Conservation (phyloP, 495 filamentous ascomycete species). For the Pyrenula aspistea region DNA sequence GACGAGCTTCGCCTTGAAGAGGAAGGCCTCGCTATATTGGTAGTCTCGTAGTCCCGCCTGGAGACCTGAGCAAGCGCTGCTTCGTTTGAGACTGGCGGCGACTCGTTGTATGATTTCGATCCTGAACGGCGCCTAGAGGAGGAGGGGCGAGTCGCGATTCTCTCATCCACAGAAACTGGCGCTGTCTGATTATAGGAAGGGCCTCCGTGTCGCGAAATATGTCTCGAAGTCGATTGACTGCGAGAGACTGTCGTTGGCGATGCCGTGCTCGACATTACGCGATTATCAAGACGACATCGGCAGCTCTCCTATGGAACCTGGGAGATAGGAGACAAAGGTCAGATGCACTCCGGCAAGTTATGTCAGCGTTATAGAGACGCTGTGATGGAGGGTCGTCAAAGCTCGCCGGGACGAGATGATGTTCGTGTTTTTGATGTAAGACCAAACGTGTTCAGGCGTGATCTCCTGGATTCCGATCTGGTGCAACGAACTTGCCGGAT, state of each 20-base stretch:
- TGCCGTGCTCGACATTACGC: constrained; percentile 40
- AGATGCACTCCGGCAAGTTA: background rate
- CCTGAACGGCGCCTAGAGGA: constrained; percentile 26
- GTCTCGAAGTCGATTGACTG: constrained; percentile 43
- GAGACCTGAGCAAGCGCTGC: constrained; percentile 39
- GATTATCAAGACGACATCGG: background rate
- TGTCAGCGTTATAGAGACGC: background rate
- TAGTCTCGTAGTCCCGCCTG: constrained; percentile 46
- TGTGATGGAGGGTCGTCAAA: no score
- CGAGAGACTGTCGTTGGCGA: constrained; percentile 33
- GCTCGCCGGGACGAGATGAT: no score
- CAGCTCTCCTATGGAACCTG: background rate
- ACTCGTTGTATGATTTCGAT: constrained; percentile 39
- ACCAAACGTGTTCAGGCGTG: no score
- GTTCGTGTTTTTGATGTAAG: no score
- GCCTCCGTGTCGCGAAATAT: constrained; percentile 26
- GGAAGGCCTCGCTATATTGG: constrained; percentile 32
- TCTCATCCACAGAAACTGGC: constrained; percentile 11
- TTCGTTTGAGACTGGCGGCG: constrained; percentile 37
- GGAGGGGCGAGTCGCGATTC: constrained; percentile 16
- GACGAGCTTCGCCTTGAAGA: constrained; percentile 42
- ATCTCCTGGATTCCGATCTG: no score
- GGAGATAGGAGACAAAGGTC: no score
- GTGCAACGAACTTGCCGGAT: no score
- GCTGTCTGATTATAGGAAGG: constrained; percentile 35